phyloP scores from a whole-genome alignment of 345 rosid species.

The Brassica incana region DNA sequence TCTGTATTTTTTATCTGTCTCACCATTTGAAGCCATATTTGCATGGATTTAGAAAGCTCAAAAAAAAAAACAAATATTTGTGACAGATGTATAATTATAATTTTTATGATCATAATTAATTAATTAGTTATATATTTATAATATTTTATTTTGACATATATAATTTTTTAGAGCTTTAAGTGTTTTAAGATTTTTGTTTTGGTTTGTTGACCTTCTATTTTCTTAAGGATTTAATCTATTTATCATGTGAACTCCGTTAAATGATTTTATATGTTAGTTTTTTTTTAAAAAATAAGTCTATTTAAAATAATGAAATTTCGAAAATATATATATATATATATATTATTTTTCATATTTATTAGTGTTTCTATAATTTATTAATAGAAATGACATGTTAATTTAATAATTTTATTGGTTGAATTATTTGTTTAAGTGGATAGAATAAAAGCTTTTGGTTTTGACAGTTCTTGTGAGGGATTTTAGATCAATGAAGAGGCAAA shows the following conservation, averaged over 20 bases:
- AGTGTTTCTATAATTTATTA: neutral
- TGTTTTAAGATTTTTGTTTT: neutral
- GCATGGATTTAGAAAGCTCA: neutral
- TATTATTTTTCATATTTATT: no score
- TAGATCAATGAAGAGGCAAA: neutral
- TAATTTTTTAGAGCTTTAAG: neutral
- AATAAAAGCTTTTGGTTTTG: neutral
- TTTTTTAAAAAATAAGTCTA: neutral
- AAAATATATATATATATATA: no score
- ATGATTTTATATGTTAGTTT: neutral
- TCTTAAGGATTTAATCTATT: neutral
- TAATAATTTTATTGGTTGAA: neutral
- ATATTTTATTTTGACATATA: neutral
- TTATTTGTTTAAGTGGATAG: neutral
- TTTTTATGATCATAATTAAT: neutral
- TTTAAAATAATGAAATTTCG: neutral
- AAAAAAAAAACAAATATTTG: no score
- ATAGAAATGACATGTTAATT: neutral
- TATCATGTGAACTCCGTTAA: neutral
- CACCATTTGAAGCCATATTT: neutral
- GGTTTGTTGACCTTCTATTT: neutral
- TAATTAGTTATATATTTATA: neutral
- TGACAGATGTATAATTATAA: neutral
- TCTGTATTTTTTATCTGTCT: neutral
- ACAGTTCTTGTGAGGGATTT: conserved; percentile 1